These are phyloP conservation scores for Sanghuangporus weigelae DNA, from an alignment of 1,284 basidiomycete genomes.

Conservation along the genomic window DNA sequence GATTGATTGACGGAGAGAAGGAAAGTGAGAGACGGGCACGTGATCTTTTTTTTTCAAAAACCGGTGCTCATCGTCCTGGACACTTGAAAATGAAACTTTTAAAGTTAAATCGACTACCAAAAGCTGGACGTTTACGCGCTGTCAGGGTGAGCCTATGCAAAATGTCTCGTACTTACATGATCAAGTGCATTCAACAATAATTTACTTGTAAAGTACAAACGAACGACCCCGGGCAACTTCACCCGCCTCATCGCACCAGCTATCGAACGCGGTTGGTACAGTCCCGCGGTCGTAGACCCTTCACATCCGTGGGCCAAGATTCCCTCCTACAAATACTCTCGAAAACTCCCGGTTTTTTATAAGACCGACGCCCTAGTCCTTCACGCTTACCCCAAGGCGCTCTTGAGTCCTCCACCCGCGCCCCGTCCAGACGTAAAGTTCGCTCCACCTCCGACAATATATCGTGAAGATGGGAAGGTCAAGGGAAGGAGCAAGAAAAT, in stretches of 20 bases:
- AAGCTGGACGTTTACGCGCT: background rate
- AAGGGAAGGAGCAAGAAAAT: conserved; percentile 1
- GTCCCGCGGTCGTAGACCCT: conserved; percentile 20
- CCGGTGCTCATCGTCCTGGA: background rate
- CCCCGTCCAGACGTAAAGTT: conserved; percentile 23
- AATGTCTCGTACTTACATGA: background rate
- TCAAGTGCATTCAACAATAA: background rate
- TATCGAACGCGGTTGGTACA: background rate
- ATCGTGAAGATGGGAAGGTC: background rate
- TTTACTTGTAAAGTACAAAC: conserved; percentile 24
- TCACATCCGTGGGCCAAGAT: conserved; percentile 11
- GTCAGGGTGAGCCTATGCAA: background rate
- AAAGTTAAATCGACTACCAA: background rate
- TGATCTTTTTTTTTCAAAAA: background rate
- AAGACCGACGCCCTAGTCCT: conserved; percentile 18
- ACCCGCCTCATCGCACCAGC: conserved; percentile 9
- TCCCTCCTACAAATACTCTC: background rate
- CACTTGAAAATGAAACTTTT: background rate
- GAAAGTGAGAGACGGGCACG: background rate
- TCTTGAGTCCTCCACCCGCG: conserved; percentile 18
- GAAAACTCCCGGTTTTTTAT: background rate
- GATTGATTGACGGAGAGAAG: background rate
- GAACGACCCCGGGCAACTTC: conserved; percentile 25
- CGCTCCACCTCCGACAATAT: background rate
- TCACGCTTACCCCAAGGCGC: conserved; percentile 25